Base-by-base conservation (phyloP, 768 basidiomycete genomes). In the Cyclocybe cylindracea region DNA sequence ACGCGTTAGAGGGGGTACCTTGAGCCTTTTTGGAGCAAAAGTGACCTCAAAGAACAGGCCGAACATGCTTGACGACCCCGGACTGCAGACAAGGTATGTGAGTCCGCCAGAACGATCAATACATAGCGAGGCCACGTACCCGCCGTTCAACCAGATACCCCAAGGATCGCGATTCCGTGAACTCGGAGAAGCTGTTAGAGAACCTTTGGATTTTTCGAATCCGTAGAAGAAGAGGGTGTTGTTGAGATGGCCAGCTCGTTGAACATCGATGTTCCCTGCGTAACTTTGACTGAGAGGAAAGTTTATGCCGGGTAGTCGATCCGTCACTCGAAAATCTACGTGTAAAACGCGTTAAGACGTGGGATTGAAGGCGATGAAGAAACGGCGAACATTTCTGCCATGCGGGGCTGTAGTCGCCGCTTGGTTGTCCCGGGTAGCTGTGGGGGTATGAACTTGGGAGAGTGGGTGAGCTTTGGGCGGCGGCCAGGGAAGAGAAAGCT, bases 111-210 rank as follows among this genome's bases (percentile, higher is more conserved):
- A 19, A 8, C 11, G 3, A 5, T n/a, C 41, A 19, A 39, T 14
- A 33, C 38, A 34, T 46, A 18, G 13, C n/a, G 14, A 40, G 11
- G n/a, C 16, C 38, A 64, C 80, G 43, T 57, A 84, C 83, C 85
- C 86, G 68, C 86, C 87, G 53, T 87, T 87, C 19, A 89, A 64
- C 86, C 86, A 89, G 38, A 89, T 83, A 3, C 79, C 78, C 87
- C 87, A 88, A 1, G 87, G 87, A 14, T 83, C 71, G 10, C 61
- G 65, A 41, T 62, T 71, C 13, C 60, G 63, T n/a, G 63, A 56
- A 40, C 57, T 55, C 2, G 66, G 61, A 24, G 49, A 61, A 8
- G 62, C 66, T 8, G 81, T 86, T 44, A 89, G 68, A 2, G 86
- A 86, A 5, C 82, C 84, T 13, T 70, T 59, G 1, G 68, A 65